Evolutionary conservation across 495 filamentous ascomycete species (phyloP).

Genomic region (Neohortaea acidophila): DNA sequence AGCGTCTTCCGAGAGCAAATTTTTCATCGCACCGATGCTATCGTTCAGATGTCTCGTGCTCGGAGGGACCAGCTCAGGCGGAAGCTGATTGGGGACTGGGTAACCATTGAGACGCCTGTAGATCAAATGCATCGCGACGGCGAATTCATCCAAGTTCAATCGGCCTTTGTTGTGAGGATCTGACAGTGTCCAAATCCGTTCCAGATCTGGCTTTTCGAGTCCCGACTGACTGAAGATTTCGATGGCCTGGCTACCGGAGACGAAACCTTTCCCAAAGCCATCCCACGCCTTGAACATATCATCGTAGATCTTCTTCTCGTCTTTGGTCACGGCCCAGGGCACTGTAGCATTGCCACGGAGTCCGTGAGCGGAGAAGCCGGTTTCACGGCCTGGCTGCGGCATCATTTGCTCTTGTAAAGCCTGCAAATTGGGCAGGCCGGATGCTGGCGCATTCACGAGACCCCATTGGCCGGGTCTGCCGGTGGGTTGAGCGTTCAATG

Average conservation of each 20-base stretch:
- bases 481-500: slow-evolving; percentile 85
- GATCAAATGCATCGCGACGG: slow-evolving; percentile 97
- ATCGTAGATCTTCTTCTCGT: slow-evolving; percentile 96
- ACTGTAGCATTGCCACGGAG: slow-evolving; percentile 87
- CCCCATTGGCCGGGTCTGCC: slow-evolving; percentile 96
- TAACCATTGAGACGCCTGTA: slow-evolving; percentile 95
- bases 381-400: slow-evolving; percentile 88
- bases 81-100: slow-evolving; percentile 77
- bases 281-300: slow-evolving; percentile 94
- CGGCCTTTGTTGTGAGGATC: slow-evolving; percentile 87
- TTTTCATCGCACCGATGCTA: slow-evolving; percentile 84
- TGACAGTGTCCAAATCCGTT: slow-evolving; percentile 87
- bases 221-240: slow-evolving; percentile 97
- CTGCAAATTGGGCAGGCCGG: slow-evolving; percentile 84
- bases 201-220: slow-evolving; percentile 72
- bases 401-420: slow-evolving; percentile 92
- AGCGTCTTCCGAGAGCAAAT: slow-evolving; percentile 78
- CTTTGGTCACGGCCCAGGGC: slow-evolving; percentile 97
- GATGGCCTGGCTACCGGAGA: slow-evolving; percentile 84
- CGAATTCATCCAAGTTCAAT: slow-evolving; percentile 94
- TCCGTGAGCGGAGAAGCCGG: slow-evolving; percentile 75
- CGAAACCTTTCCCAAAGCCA: slow-evolving; percentile 82
- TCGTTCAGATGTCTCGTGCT: slow-evolving; percentile 89
- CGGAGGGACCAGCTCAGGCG: slow-evolving; percentile 86
- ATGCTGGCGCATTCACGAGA: slow-evolving; percentile 81